phyloP scores from a whole-genome alignment of 23 red algal species.

The Gracilaria caudata region DNA sequence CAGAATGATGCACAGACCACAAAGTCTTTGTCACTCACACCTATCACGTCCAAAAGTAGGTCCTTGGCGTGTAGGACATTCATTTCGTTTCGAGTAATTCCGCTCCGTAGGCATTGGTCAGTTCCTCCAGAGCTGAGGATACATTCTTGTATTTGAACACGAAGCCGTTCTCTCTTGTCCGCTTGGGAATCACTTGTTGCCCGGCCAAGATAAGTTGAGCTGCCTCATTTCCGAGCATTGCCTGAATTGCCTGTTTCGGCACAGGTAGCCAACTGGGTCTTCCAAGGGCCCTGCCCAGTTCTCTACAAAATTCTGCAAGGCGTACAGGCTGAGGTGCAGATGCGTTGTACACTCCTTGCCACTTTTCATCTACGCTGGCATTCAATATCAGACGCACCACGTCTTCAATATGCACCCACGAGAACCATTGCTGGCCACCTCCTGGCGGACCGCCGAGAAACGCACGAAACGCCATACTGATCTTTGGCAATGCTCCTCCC shows the following conservation, averaged over 20 bases:
- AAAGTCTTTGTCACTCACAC: background rate
- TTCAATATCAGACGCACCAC: conserved; percentile 42
- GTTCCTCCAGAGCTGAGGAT: too few relatives aligned
- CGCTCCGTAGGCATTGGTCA: too few relatives aligned
- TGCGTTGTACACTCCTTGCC: conserved; percentile 80
- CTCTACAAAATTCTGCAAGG: conserved; percentile 72
- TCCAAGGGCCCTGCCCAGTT: conserved; percentile 69
- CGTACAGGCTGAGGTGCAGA: conserved; percentile 78
- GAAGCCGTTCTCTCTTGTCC: too few relatives aligned
- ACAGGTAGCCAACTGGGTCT: conserved; percentile 95
- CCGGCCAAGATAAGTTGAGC: conserved; percentile 76
- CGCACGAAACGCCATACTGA: conserved; percentile 68
- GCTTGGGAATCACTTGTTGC: conserved; percentile 81
- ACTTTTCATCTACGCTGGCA: conserved; percentile 43
- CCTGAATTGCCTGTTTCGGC: conserved; percentile 57
- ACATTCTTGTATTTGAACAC: too few relatives aligned
- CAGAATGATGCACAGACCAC: background rate
- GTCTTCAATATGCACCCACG: conserved; percentile 59
- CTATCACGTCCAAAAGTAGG: background rate
- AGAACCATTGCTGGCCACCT: conserved; percentile 66
- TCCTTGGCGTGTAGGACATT: background rate
- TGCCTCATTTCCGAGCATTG: conserved; percentile 71
- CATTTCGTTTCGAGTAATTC: too few relatives aligned
- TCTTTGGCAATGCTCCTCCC: conserved; percentile 78
- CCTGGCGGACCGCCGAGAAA: conserved; percentile 92